Base-by-base conservation (phyloP, 352 stramenopile species). In the Phytophthora meadii region DNA sequence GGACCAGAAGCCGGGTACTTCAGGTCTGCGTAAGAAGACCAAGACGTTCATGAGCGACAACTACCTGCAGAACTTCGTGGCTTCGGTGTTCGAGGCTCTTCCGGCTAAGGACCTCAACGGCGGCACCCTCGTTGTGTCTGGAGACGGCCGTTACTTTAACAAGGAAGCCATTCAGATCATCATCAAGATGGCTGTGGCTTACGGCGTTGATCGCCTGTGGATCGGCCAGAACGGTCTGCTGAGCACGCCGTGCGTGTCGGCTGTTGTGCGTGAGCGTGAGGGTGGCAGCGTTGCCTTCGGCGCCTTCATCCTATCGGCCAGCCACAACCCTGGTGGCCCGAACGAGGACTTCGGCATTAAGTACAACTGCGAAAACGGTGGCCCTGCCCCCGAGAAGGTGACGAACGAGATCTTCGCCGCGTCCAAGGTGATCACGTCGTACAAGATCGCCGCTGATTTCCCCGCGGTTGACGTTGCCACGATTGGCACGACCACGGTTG, bases 341-440 rank as follows among this genome's bases (percentile, higher is more conserved):
- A 92, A 98, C 59, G 97, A 98, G 75, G 97, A 99, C 82, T 99
- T 99, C 73, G 98, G 98, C 52, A 98, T 99, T 68, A 99, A 99
- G 77, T 99, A 99, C 89, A 99, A 99, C 82, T 97, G 76, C 52
- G 92, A 97, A 71, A 99, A 99, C 86, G 98, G 98, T 53, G 97
- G 98, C 36, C 97, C 97, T 4, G 97, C 97, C 17, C 93, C 94
- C 6, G 97, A 99, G 80, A 95, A 97, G 66, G 87, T 99, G 52
- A 99, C 98, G 37, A 84, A 99, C 61, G 92, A 90, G 53, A 99
- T 99, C 65, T 99, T 96, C 79, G 77, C 84, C 58, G 93, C 98
- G 66, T 99, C 97, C 17, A 97, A 92, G 66, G 85, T 84, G n/a
- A 98, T 99, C 62, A 86, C 90, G 55, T 87, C 81, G 54, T 98